phyloP scores from a whole-genome alignment of 2,329 filamentous ascomycete species.

The Aspergillus versicolor region DNA sequence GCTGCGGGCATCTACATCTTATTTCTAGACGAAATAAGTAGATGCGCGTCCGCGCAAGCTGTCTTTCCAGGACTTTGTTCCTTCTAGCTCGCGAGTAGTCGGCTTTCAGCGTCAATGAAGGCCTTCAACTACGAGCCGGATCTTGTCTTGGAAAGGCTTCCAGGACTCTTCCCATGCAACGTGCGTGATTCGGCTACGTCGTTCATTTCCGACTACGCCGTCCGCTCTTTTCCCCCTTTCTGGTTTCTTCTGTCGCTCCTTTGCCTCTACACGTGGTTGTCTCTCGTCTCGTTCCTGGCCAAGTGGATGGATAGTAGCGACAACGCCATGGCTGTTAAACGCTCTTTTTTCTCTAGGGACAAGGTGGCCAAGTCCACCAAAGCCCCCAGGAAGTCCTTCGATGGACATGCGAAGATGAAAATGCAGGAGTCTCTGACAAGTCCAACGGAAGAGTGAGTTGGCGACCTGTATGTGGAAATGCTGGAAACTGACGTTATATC shows the following conservation, averaged over 20 bases:
- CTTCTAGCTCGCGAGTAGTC: constrained; percentile 21
- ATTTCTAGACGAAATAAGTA: constrained; percentile 17
- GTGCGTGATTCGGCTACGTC: constrained; percentile 53
- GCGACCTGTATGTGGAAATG: not conserved
- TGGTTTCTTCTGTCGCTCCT: constrained; percentile 34
- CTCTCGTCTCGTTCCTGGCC: constrained; percentile 42
- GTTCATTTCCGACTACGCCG: constrained; percentile 35
- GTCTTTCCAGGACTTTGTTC: constrained; percentile 26
- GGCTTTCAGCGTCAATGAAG: constrained; percentile 24
- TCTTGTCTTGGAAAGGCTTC: constrained; percentile 49
- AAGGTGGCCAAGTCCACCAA: constrained; percentile 86
- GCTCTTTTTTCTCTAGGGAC: constrained; percentile 79
- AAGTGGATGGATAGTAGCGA: constrained; percentile 24
- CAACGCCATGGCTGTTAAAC: constrained; percentile 77
- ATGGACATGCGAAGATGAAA: constrained; percentile 81
- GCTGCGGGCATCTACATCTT: constrained; percentile 21
- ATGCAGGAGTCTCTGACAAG: constrained; percentile 78
- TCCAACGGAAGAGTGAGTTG: constrained; percentile 43
- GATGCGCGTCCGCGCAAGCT: constrained; percentile 52
- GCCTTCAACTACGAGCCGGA: constrained; percentile 27
- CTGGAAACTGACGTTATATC: constrained; percentile 10
- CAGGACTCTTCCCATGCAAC: constrained; percentile 51
- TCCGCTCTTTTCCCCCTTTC: constrained; percentile 42
- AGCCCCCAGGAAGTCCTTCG: constrained; percentile 70
- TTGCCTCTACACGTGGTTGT: constrained; percentile 50